Conservation (phyloP, 108 stramenopile genomes). For the Discostella pseudostelligera region DNA sequence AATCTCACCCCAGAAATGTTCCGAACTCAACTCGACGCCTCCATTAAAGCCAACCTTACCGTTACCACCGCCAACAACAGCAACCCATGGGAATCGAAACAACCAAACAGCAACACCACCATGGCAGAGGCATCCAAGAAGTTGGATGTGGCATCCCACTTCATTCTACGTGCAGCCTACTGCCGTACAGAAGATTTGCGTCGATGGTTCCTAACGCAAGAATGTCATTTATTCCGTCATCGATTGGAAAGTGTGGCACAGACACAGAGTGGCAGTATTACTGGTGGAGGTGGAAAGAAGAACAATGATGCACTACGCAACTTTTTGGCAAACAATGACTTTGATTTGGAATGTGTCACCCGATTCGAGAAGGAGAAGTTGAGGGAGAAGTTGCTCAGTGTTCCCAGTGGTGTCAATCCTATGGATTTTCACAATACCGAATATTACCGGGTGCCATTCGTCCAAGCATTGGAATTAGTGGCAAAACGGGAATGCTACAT, state of each 20-base stretch:
- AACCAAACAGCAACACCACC: background rate
- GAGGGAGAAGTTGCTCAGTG: slow-evolving; percentile 27
- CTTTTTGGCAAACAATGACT: slow-evolving; percentile 62
- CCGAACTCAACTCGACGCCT: slow-evolving; percentile 30
- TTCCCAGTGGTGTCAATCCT: slow-evolving; percentile 39
- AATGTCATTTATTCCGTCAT: slow-evolving; percentile 78
- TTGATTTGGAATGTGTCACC: slow-evolving; percentile 64
- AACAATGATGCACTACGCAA: slow-evolving; percentile 37
- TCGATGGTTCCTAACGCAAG: slow-evolving; percentile 88
- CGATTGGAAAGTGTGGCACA: slow-evolving; percentile 65
- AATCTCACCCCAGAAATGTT: slow-evolving; percentile 50
- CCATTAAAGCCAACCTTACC: slow-evolving; percentile 44
- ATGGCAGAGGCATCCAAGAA: slow-evolving; percentile 23
- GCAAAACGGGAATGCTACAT: slow-evolving; percentile 79
- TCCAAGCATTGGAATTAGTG: slow-evolving; percentile 86
- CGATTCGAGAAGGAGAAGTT: slow-evolving; percentile 52
- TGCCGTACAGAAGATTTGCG: slow-evolving; percentile 88
- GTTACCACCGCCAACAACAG: slow-evolving; percentile 21
- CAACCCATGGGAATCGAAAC: slow-evolving; percentile 6
- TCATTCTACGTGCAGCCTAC: slow-evolving; percentile 94
- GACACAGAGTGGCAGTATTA: background rate
- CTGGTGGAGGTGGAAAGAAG: background rate
- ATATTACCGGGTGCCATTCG: slow-evolving; percentile 93
- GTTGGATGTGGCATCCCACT: slow-evolving; percentile 92
- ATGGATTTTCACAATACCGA: slow-evolving; percentile 42